Base-by-base conservation (phyloP, 108 stramenopile species). In the Discostella stelligeroides region DNA sequence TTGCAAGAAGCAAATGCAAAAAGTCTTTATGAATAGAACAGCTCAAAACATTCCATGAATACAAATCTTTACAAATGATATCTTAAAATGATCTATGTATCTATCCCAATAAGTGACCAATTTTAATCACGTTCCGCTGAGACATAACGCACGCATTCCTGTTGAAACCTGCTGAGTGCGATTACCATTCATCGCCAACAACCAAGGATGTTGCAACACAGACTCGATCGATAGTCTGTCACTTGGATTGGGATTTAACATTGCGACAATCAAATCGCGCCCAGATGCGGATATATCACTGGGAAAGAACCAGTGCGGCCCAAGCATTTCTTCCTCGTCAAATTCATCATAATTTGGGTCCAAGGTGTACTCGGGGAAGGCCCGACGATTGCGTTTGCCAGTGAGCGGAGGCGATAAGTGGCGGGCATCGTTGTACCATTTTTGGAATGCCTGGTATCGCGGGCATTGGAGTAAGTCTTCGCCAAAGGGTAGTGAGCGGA, bases 401-500 rank as follows among this genome's bases (percentile, higher is more conserved):
- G 39, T 55, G 20, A 75, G 28, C 20, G 61, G 56, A 23, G 77
- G 65, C 12, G 75, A 71, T 37, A 71, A 30, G 46, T 67, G 77
- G 13, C 86, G 81, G 34, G 87, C 86, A 34, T 89, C 89, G 39
- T 81, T 87, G 75, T 95, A 95, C 93, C 90, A 92, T 63, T 95
- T 91, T 42, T 65, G 60, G 62, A 87, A 95, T 12, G 90, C 91
- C 70, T 94, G 91, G 61, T 76, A 96, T 24, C 95, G 75, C n/a
- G 92, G 88, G 66, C 96, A 96, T 30, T 87, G 80, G 50, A 88
- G 47, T 37, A 96, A 63, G 60, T 96, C 93, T 60, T 88, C 88
- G 11, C 96, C 96, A 75, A 96, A 96, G 7, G 96, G 96, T 6
- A 96, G 70, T 28, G 90, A 92, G 25, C 88, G 86, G 56, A 88